Conservation (phyloP, 352 stramenopile genomes). For the Chloridella minuta region DNA sequence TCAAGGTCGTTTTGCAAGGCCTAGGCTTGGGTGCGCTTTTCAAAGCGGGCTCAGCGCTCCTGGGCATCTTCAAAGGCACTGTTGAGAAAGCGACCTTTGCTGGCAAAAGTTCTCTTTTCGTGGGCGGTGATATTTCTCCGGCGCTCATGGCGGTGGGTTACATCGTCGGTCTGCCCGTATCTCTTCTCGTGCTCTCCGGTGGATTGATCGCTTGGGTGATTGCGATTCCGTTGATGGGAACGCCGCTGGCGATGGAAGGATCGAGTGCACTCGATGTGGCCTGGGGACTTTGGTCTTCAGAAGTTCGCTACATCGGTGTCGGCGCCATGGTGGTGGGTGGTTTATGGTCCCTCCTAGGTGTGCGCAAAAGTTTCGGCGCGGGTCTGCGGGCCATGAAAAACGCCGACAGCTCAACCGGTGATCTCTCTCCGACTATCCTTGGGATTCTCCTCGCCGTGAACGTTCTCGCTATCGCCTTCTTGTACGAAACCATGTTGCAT, state of each 20-base stretch:
- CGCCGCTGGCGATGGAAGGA: slow-evolving; percentile 14
- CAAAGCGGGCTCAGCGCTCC: slow-evolving; percentile 13
- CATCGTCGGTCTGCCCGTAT: slow-evolving; percentile 16
- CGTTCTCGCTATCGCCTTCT: slow-evolving; percentile 16
- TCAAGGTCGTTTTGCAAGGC: slow-evolving; percentile 12
- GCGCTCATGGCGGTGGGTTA: slow-evolving; percentile 17
- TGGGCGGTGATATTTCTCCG: slow-evolving; percentile 17
- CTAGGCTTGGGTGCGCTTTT: background rate
- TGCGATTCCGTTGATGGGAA: slow-evolving; percentile 14
- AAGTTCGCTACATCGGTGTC: slow-evolving; percentile 15
- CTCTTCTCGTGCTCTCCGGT: slow-evolving; percentile 15
- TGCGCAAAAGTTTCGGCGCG: slow-evolving; percentile 11
- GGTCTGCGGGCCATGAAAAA: slow-evolving; percentile 11
- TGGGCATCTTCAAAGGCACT: slow-evolving; percentile 13
- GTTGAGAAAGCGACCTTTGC: slow-evolving; percentile 15
- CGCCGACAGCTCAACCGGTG: background rate
- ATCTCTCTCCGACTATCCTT: background rate
- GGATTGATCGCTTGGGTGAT: slow-evolving; percentile 17
- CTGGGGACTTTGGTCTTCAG: background rate
- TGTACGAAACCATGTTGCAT: background rate
- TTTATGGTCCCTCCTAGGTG: slow-evolving; percentile 15
- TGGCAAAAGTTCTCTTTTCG: slow-evolving; percentile 16
- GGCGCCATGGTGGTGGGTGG: slow-evolving; percentile 18
- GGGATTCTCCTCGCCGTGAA: slow-evolving; percentile 8
- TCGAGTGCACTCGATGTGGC: slow-evolving; percentile 1